phyloP scores from a whole-genome alignment of 176 grass and related monocot genomes.

The Avena eriantha region DNA sequence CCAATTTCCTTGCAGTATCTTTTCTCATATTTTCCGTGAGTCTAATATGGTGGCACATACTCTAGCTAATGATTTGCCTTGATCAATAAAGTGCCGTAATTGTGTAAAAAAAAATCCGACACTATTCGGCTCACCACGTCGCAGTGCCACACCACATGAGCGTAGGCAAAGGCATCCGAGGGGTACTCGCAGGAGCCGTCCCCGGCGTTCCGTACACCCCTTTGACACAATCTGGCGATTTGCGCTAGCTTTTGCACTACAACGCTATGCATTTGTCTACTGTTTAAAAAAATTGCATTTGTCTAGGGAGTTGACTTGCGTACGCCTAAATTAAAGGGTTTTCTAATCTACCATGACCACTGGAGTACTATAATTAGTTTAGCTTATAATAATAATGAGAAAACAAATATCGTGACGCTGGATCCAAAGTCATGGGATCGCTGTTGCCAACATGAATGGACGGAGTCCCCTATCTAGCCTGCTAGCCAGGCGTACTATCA shows the following conservation, averaged over 20 bases:
- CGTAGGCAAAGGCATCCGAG: background rate
- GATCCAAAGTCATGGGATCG: background rate
- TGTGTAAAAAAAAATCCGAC: no score
- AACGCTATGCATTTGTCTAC: no score
- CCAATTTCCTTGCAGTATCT: no score
- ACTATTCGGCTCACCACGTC: slow-evolving; percentile 3
- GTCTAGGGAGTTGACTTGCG: background rate
- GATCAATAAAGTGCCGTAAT: no score
- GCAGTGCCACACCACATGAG: background rate
- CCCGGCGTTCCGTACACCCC: slow-evolving; percentile 9
- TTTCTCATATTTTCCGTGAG: no score
- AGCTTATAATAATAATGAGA: background rate
- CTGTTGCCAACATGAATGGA: background rate
- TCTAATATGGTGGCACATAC: no score
- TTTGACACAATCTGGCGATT: background rate
- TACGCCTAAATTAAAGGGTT: background rate
- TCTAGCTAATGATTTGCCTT: no score
- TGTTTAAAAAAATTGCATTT: background rate
- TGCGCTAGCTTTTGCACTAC: background rate
- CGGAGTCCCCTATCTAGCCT: no score
- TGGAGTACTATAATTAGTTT: background rate
- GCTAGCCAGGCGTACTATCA: no score
- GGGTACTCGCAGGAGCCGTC: background rate
- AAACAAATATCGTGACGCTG: background rate
- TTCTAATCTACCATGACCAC: background rate